Evolutionary conservation across 1,284 basidiomycete species (phyloP), one percentile per base, ranked within the genome.

Genomic region (Trametes polyzona): DNA sequence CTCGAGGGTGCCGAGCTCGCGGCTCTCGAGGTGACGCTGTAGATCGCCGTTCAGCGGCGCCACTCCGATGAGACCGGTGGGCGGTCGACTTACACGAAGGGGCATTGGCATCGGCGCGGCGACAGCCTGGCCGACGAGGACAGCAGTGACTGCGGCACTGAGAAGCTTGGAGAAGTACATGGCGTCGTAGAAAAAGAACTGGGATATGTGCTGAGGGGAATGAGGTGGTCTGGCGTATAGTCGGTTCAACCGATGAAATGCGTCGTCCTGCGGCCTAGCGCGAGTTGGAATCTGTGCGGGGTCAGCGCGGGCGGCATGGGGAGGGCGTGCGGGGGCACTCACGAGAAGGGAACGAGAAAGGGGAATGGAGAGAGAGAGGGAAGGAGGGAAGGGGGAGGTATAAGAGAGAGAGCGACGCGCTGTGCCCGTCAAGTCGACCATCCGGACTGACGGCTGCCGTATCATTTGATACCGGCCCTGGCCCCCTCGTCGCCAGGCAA

Each of bases 131-230:
- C 77, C 73, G 59, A 78, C 73, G 63, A 83, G 72, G 64, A 78
- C 66, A 54, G 80, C 65, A 43, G 76, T 71, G 56, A 85, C 58
- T 37, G 77, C 63, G 46, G 76, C 70, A 63, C 80, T 58, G 57
- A 80, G 47, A 57, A 76, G 65, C 60, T 74, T 69, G 59, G 71
- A 58, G 60, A 73, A 64, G 67, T 82, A 75, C 82, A 84, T 83
- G 66, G 65, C 73, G 71, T 54, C 50, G 51, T 47, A 52, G 55
- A 52, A 21, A 67, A 49, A 53, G 61, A 46, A 55, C 49, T 52
- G 49, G 46, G 33, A 41, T 10, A 54, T 59, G 59, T 63, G 62
- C 66, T 63, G 67, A 67, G 59, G 57, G n/a, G 61, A 55, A 40
- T 36, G 53, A 61, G 58, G 57, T 63, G 57, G 26, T 42, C 44